Evolutionary conservation across 2,329 filamentous ascomycete genomes (phyloP).

Genomic region (Tolypocladium sp.): DNA sequence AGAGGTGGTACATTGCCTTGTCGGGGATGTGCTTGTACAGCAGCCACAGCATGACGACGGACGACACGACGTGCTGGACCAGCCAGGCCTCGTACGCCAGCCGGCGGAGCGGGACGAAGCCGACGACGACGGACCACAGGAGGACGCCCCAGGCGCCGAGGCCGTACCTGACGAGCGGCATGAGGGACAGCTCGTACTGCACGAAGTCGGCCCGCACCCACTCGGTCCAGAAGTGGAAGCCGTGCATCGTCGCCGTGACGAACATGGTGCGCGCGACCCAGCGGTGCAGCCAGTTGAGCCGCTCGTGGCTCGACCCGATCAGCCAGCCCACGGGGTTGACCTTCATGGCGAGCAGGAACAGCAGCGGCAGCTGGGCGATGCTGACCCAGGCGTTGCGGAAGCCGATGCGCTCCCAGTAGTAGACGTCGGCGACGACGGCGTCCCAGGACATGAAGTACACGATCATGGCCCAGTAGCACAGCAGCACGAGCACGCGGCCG

Average conservation of each 20-base stretch:
- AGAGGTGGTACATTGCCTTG: conserved; percentile 52
- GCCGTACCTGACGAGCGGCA: conserved; percentile 59
- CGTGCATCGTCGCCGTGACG: conserved; percentile 58
- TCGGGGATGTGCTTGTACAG: conserved; percentile 54
- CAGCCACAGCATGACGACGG: conserved; percentile 52
- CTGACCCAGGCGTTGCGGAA: conserved; percentile 61
- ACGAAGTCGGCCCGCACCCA: conserved; percentile 55
- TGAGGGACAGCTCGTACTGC: conserved; percentile 46
- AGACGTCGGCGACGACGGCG: conserved; percentile 40
- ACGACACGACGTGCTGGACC: conserved; percentile 55
- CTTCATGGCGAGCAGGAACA: conserved; percentile 54
- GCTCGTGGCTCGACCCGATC: conserved; percentile 56
- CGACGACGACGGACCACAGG: conserved; percentile 55
- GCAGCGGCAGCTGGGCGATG: conserved; percentile 53
- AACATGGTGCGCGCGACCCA: conserved; percentile 64
- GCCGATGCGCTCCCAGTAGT: conserved; percentile 55
- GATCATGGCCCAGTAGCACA: conserved; percentile 50
- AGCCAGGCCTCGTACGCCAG: conserved; percentile 63
- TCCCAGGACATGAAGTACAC: conserved; percentile 46
- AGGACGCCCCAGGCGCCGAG: conserved; percentile 57
- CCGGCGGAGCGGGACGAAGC: conserved; percentile 54
- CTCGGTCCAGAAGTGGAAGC: conserved; percentile 58
- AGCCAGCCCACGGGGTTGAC: conserved; percentile 50
- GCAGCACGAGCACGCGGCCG: conserved; percentile 44
- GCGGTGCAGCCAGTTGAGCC: conserved; percentile 64